These are phyloP conservation scores for Neurospora tetraspora DNA, from an alignment of 495 filamentous ascomycete genomes.

Conservation along the genomic window DNA sequence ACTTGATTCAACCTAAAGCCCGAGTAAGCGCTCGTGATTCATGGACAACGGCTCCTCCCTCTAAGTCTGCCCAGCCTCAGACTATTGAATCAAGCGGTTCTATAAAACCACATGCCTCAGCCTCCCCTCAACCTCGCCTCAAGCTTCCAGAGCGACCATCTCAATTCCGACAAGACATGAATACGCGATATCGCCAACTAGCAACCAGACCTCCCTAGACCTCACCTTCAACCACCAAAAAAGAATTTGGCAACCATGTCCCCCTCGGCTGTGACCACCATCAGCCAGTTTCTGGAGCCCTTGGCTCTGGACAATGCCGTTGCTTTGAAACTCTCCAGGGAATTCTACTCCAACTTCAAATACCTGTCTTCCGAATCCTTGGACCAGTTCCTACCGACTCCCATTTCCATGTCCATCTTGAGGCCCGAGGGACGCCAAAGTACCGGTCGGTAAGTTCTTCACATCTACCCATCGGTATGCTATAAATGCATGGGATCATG, in stretches of 20 bases:
- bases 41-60: background rate
- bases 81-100: background rate
- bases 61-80: background rate
- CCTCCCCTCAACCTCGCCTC: background rate
- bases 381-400: conserved; percentile 70
- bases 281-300: conserved; percentile 31
- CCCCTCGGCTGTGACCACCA: conserved; percentile 16
- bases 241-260: conserved; percentile 13
- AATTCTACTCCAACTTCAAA: conserved; percentile 51
- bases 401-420: conserved; percentile 53
- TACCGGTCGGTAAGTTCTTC: conserved; percentile 42
- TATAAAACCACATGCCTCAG: background rate
- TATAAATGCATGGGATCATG: background rate
- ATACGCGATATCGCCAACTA: background rate
- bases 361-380: conserved; percentile 54
- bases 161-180: background rate
- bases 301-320: conserved; percentile 32
- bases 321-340: conserved; percentile 50
- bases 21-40: background rate
- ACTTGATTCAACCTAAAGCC: background rate
- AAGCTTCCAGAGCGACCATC: background rate
- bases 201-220: background rate
- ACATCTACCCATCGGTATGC: background rate
- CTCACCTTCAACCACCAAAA: background rate
- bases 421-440: conserved; percentile 50